Conservation (phyloP, 2,329 filamentous ascomycete species). For the Phaeosphaeriaceae sp. region DNA sequence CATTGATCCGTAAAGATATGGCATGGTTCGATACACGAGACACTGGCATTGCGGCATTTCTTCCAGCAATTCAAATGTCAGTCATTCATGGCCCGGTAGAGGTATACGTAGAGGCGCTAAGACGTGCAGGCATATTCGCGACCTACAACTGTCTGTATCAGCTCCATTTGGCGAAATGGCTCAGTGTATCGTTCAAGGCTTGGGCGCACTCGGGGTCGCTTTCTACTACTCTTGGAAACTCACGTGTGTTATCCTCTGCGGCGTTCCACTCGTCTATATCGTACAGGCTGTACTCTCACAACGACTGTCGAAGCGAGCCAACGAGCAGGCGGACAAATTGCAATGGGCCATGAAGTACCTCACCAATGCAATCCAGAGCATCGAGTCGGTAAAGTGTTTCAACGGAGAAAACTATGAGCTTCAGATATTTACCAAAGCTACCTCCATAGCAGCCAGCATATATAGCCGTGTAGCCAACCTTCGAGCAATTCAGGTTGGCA, state of each 20-base stretch:
- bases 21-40: slow-evolving; percentile 80
- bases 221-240: slow-evolving; percentile 84
- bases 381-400: slow-evolving; percentile 87
- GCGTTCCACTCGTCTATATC: slow-evolving; percentile 71
- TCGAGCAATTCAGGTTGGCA: slow-evolving; percentile 74
- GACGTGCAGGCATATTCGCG: slow-evolving; percentile 73
- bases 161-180: slow-evolving; percentile 77
- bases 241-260: slow-evolving; percentile 78
- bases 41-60: slow-evolving; percentile 74
- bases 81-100: slow-evolving; percentile 29
- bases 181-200: slow-evolving; percentile 68
- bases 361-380: slow-evolving; percentile 72
- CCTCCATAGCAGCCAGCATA: slow-evolving; percentile 65
- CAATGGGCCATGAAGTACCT: slow-evolving; percentile 74
- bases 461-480: slow-evolving; percentile 74
- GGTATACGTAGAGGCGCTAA: slow-evolving; percentile 14
- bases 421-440: slow-evolving; percentile 66
- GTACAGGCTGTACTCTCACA: slow-evolving; percentile 67
- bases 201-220: slow-evolving; percentile 73
- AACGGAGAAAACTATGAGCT: slow-evolving; percentile 76
- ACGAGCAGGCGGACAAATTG: slow-evolving; percentile 71
- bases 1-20: slow-evolving; percentile 75
- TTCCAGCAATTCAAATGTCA: slow-evolving; percentile 77
- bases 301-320: slow-evolving; percentile 70
- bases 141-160: slow-evolving; percentile 81